phyloP scores from a whole-genome alignment of 805 yeast genomes.

The Wickerhamomyces queroliae region DNA sequence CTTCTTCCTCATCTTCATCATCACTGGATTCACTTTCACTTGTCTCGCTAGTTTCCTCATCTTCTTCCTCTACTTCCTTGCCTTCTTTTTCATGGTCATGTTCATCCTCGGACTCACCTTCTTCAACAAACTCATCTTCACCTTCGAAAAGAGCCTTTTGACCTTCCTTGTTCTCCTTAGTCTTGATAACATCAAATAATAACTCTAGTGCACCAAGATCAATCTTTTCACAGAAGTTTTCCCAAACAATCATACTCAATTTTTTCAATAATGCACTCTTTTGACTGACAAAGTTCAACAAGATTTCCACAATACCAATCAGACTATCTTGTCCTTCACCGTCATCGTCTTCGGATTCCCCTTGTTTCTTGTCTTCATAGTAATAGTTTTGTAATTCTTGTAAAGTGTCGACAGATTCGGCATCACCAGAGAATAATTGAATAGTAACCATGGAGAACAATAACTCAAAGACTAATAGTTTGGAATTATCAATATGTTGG shows the following conservation, averaged over 20 bases:
- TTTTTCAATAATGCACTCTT: conserved; percentile 52
- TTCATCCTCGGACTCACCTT: conserved; percentile 37
- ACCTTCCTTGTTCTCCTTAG: conserved; percentile 80
- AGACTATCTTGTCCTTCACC: conserved; percentile 37
- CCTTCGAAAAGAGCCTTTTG: conserved; percentile 70
- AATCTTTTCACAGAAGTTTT: conserved; percentile 43
- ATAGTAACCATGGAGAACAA: conserved; percentile 71
- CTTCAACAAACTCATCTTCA: conserved; percentile 44
- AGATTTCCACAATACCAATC: conserved; percentile 50
- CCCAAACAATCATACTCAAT: conserved; percentile 52
- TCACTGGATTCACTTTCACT: conserved; percentile 24
- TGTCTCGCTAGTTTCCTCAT: conserved; percentile 32
- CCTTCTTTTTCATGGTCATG: conserved; percentile 31
- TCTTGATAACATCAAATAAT: conserved; percentile 46
- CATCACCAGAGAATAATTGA: conserved; percentile 70
- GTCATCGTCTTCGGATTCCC: conserved; percentile 32
- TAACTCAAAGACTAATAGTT: conserved; percentile 64
- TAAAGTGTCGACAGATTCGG: conserved; percentile 70
- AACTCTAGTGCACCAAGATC: conserved; percentile 39
- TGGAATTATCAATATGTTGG: conserved; percentile 22
- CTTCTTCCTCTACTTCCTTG: conserved; percentile 27
- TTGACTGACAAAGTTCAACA: conserved; percentile 52
- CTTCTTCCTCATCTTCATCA: conserved; percentile 29
- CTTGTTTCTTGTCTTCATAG: conserved; percentile 34
- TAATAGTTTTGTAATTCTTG: conserved; percentile 67